Base-by-base conservation (phyloP, 2,329 filamentous ascomycete species). In the Emergomyces pasteurianus region DNA sequence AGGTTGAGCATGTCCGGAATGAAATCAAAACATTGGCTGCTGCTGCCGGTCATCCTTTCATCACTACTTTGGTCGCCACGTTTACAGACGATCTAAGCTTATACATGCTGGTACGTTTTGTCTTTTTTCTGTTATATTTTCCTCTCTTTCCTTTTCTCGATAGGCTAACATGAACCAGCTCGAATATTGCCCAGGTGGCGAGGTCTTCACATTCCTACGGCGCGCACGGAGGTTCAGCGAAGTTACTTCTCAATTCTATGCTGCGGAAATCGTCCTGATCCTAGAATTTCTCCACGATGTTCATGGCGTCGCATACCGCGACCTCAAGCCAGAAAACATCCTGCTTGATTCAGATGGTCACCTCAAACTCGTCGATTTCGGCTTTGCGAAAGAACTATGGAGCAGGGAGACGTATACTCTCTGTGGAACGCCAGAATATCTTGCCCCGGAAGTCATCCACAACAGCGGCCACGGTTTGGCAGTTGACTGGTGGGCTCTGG, bases 401-500 rank as follows among this genome's bases (percentile, higher is more conserved):
- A 71, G 74, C 52, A 73, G 70, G 43, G 83, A 86, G 70, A 87
- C 84, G 38, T 86, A 86, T 68, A 87, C 84, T 5, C 77, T 86
- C 40, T 86, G 84, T 67, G 84, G 84, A 46, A 87, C 84, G 10
- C 84, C 84, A 43, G 84, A 87, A 67, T 87, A 87, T 69, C 79
- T 87, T 23, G 84, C 84, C 3, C 84, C 84, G 23, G 84, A 87
- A 71, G 84, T 86, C 52, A 86, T 87, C 63, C 78, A 83, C 62
- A 86, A 86, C 71, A 85, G 73, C 72, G 82, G 84, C 26, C 84
- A 87, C 67, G 83, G 84, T 59, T 80, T 82, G 54, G 84, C 84
- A 42, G 84, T 87, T 46, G 84, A 87, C 72, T 87, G 84, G 84
- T 87, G 84, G 84, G 84, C 84, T 2, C 79, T 86, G 62, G 84